These are phyloP conservation scores for Dictyophora rubrovolvata DNA, from an alignment of 768 basidiomycete species.

Conservation along the genomic window DNA sequence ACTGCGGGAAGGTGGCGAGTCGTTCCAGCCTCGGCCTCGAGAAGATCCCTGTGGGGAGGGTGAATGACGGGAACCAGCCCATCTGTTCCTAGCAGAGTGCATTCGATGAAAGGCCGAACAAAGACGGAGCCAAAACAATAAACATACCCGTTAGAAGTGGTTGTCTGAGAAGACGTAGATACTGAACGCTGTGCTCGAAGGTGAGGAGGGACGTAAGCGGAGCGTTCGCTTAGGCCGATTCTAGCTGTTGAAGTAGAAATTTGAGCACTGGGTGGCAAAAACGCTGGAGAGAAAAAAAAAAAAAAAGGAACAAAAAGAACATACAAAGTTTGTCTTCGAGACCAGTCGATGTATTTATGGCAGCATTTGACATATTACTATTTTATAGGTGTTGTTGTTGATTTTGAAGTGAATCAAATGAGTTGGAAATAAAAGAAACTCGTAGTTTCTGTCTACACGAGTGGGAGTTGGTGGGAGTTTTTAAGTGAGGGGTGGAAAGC, in stretches of 20 bases:
- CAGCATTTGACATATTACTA: constrained; percentile 76
- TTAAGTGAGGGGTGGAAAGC: constrained; percentile 1
- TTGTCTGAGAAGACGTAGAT: constrained; percentile 32
- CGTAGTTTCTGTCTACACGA: constrained; percentile 7
- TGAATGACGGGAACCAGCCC: constrained; percentile 61
- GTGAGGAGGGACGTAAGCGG: constrained; percentile 84
- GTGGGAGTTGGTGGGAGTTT: constrained; percentile 1
- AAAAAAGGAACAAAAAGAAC: constrained; percentile 20
- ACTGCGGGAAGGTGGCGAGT: constrained; percentile 18
- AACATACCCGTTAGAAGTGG: constrained; percentile 40
- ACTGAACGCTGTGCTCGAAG: constrained; percentile 83
- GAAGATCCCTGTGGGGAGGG: constrained; percentile 39
- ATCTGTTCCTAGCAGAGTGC: constrained; percentile 42
- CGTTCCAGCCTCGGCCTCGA: constrained; percentile 32
- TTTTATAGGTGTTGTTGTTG: not conserved
- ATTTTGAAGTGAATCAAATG: constrained; percentile 4
- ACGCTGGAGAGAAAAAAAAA: not conserved
- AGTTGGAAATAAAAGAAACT: constrained; percentile 7
- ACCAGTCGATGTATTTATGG: constrained; percentile 66
- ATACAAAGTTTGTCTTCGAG: constrained; percentile 69
- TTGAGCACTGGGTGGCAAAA: constrained; percentile 5
- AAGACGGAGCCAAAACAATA: constrained; percentile 9
- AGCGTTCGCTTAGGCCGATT: constrained; percentile 63
- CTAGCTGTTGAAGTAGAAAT: constrained; percentile 36
- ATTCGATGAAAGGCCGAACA: constrained; percentile 10